phyloP scores from a whole-genome alignment of 768 basidiomycete genomes.

The Termitomyces sp. region DNA sequence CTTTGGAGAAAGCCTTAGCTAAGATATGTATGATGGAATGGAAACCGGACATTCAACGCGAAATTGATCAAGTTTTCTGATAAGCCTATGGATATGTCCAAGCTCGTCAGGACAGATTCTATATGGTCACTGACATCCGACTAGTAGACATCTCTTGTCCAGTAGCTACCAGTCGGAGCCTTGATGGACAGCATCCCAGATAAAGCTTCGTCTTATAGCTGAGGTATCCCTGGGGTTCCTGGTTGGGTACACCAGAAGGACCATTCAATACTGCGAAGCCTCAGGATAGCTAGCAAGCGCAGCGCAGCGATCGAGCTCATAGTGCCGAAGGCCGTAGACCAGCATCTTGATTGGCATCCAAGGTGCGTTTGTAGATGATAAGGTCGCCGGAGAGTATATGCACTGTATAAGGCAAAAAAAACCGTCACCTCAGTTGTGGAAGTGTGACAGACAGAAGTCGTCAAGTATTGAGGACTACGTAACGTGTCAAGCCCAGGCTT shows the following conservation, averaged over 20 bases:
- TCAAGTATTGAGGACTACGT: conserved; percentile 39
- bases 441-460: neutral
- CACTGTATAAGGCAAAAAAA: conserved; percentile 31
- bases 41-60: conserved; percentile 55
- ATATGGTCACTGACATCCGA: conserved; percentile 72
- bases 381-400: conserved; percentile 73
- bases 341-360: conserved; percentile 65
- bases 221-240: conserved; percentile 42
- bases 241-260: neutral
- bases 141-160: conserved; percentile 23
- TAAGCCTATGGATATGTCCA: conserved; percentile 65
- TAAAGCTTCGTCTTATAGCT: conserved; percentile 64
- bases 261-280: neutral
- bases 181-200: conserved; percentile 33
- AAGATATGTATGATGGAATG: neutral
- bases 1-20: neutral
- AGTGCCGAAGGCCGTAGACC: conserved; percentile 56
- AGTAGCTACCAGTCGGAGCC: neutral
- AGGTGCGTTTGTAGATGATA: conserved; percentile 63
- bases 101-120: conserved; percentile 56
- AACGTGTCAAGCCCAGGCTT: conserved; percentile 57
- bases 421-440: neutral
- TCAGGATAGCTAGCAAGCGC: conserved; percentile 37
- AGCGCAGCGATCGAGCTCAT: conserved; percentile 55
- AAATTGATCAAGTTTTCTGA: conserved; percentile 66